Base-by-base conservation (phyloP, 1,284 basidiomycete species). In the Flammula alnicola region DNA sequence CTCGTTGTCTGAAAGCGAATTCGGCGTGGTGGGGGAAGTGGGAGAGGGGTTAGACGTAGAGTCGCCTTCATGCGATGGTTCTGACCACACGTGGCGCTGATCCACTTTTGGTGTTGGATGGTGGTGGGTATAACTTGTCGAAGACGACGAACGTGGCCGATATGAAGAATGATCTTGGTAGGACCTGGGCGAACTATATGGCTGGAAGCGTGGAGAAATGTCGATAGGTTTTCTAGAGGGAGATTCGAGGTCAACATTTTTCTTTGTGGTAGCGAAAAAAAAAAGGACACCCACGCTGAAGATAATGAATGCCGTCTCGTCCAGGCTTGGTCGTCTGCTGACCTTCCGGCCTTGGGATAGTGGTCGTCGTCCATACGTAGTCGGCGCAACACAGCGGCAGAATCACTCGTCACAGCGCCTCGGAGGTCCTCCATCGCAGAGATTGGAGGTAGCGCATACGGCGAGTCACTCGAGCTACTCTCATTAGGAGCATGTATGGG, bases 361-460 rank as follows among this genome's bases (percentile, higher is more conserved):
- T 62, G 57, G 35, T 73, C 69, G 43, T 83, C 81, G 19, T 78
- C 77, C 49, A 74, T 72, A 48, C 72, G 74, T 14, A 88, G 66
- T 14, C 86, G 73, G 49, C 79, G 70, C 33, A 88, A 64, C 2
- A 88, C 84, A 5, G 83, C 78, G 9, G 80, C 78, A 1, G 84
- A 81, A 60, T 87, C 83, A 33, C 77, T 73, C 1, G 72, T 71
- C 33, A 74, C 68, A 16, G 78, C 67, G 3, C 79, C 77, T 10
- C 79, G 71, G 36, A 80, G 63, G 52, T 80, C 79, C 61, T 86
- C 84, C 56, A 88, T 67, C 0, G 82, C 78, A 4, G 85, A 83
- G 51, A 88, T 88, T 0, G 85, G 84, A 1, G 86, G 85, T 3
- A 88, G 65, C 7, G 81, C 77, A 54, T 83, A 81, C 3, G 71